Evolutionary conservation across 768 basidiomycete species (phyloP).

Genomic region (Bullera alba): DNA sequence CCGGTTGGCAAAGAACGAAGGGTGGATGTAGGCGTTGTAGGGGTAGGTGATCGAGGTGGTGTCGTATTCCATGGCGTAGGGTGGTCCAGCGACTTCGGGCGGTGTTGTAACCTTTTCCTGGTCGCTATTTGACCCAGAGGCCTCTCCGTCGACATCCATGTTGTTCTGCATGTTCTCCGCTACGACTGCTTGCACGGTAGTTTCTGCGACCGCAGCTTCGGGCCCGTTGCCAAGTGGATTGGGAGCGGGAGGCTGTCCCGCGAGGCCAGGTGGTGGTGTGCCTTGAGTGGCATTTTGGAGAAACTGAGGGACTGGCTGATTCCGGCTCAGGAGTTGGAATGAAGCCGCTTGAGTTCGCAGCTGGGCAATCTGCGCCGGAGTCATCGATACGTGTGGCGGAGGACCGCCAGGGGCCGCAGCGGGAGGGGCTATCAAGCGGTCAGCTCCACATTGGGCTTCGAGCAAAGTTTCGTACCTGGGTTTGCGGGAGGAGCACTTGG

Average conservation of each 20-base stretch:
- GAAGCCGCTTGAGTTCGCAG: conserved; percentile 43
- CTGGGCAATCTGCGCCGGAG: conserved; percentile 44
- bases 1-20: conserved; percentile 58
- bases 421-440: background rate
- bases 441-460: background rate
- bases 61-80: conserved; percentile 62
- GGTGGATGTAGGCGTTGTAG: conserved; percentile 81
- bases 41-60: conserved; percentile 75
- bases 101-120: conserved; percentile 21
- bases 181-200: conserved; percentile 38
- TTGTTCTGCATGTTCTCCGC: conserved; percentile 10
- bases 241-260: conserved; percentile 11
- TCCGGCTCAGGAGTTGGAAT: conserved; percentile 38
- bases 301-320: conserved; percentile 41
- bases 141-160: conserved; percentile 12
- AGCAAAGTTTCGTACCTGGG: background rate
- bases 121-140: conserved; percentile 14
- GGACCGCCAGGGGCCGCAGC: conserved; percentile 1
- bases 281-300: conserved; percentile 42
- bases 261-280: conserved; percentile 23
- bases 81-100: conserved; percentile 16
- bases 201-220: conserved; percentile 34
- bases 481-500: background rate
- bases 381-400: conserved; percentile 33
- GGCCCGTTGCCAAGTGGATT: conserved; percentile 15